These are phyloP conservation scores for Citrullus amarus DNA, from an alignment of 306 rosid genomes.

Conservation along the genomic window DNA sequence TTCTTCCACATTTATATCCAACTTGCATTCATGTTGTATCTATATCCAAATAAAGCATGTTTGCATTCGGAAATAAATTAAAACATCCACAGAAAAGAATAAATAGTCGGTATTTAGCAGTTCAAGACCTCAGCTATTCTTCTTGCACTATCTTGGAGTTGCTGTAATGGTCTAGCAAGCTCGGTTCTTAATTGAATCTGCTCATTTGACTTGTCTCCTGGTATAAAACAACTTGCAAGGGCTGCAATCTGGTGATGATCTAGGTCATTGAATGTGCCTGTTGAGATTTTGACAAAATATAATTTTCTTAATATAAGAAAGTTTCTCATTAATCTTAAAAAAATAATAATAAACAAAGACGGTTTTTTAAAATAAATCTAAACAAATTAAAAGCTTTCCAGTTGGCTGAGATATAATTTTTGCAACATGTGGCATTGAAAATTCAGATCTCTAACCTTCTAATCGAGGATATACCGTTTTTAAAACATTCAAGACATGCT, in stretches of 20 bases:
- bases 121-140: slow-evolving; percentile 80
- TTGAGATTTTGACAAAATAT: background rate
- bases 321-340: background rate
- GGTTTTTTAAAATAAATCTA: background rate
- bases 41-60: slow-evolving; percentile 15
- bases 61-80: background rate
- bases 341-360: background rate
- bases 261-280: slow-evolving; percentile 91
- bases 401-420: background rate
- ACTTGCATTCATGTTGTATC: slow-evolving; percentile 95
- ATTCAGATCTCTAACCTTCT: background rate
- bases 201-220: slow-evolving; percentile 79
- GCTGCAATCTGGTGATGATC: slow-evolving; percentile 98
- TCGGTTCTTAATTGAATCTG: slow-evolving; percentile 87
- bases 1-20: slow-evolving; percentile 75
- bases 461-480: background rate
- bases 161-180: slow-evolving; percentile 87
- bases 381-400: background rate
- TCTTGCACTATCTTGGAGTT: slow-evolving; percentile 96
- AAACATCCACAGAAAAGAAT: background rate
- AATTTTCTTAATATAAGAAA: background rate
- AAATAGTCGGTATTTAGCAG: slow-evolving; percentile 9
- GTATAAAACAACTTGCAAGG: slow-evolving; percentile 95
- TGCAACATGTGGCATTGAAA: background rate
- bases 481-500: background rate